Conservation (phyloP, 2,329 filamentous ascomycete species). For the Beauveria brongniartii region DNA sequence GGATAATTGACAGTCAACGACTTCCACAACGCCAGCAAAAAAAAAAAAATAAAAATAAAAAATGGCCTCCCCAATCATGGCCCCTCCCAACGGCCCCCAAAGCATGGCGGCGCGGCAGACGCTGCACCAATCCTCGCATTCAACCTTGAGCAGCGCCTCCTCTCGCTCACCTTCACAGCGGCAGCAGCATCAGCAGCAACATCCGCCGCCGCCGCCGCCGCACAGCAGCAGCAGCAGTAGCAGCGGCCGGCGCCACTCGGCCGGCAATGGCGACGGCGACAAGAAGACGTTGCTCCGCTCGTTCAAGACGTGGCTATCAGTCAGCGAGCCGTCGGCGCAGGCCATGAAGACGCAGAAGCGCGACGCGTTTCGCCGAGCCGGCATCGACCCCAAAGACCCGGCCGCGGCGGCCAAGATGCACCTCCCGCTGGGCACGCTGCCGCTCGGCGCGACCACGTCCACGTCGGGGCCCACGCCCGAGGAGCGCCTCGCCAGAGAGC, state of each 20-base stretch:
- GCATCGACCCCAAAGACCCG: slow-evolving; percentile 35
- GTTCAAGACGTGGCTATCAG: slow-evolving; percentile 40
- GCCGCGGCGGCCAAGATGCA: slow-evolving; percentile 38
- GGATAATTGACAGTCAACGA: neutral
- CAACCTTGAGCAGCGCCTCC: neutral
- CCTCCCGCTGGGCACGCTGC: slow-evolving; percentile 36
- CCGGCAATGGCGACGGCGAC: neutral
- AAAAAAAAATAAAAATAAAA: no score
- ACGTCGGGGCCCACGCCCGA: slow-evolving; percentile 39
- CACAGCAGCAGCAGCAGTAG: neutral
- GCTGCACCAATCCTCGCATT: neutral
- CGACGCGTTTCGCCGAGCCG: slow-evolving; percentile 34
- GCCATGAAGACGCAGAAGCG: slow-evolving; percentile 39
- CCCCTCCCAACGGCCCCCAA: neutral
- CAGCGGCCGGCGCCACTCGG: neutral
- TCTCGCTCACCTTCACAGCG: neutral
- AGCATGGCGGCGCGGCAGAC: neutral
- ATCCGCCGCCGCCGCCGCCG: no score
- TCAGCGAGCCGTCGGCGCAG: slow-evolving; percentile 41
- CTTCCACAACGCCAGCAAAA: no score
- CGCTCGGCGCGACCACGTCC: slow-evolving; percentile 37
- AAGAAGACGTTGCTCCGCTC: slow-evolving; percentile 32
- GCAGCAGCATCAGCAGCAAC: neutral
- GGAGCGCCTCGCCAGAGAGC: slow-evolving; percentile 30
- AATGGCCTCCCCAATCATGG: neutral